Percentiles rank a stretch among this genome's conserved stretches.
These are phyloP conservation scores for Aegilops longissima DNA, from an alignment of 176 grass and related monocot genomes.

Conservation along the genomic window DNA sequence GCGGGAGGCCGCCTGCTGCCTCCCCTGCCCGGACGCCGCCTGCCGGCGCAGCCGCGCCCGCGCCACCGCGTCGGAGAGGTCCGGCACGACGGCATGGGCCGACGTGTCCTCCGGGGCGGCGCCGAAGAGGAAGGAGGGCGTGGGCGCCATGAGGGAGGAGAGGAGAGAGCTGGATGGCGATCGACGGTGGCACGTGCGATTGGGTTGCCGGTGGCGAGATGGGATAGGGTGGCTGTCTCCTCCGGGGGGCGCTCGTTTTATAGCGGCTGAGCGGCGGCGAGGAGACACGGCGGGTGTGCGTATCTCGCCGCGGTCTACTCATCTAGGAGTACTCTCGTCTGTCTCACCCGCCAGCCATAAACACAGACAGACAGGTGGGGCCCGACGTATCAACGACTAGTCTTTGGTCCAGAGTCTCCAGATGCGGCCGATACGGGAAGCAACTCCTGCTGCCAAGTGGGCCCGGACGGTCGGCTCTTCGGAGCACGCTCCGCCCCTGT, in stretches of 20 bases:
- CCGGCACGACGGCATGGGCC: background rate
- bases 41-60: slow-evolving; percentile 4
- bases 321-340: too few relatives aligned
- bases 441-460: background rate
- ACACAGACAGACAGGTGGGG: background rate
- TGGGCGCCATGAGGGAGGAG: slow-evolving; percentile 24
- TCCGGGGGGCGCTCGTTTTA: slow-evolving; percentile 11
- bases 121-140: slow-evolving; percentile 29
- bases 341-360: background rate
- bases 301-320: too few relatives aligned
- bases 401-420: background rate
- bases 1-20: slow-evolving; percentile 1
- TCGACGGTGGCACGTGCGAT: background rate
- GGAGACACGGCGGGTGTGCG: background rate
- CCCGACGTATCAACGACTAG: background rate
- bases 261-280: background rate
- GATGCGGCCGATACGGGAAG: background rate
- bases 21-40: slow-evolving; percentile 5
- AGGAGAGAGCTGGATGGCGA: background rate
- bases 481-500: background rate
- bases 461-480: background rate
- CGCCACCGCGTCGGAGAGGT: background rate
- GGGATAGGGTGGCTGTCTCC: background rate
- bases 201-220: background rate
- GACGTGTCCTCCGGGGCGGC: background rate